Evolutionary conservation across 106 monocot species (phyloP), one percentile per base, ranked within the genome.

Genomic region (Vanilla planifolia): DNA sequence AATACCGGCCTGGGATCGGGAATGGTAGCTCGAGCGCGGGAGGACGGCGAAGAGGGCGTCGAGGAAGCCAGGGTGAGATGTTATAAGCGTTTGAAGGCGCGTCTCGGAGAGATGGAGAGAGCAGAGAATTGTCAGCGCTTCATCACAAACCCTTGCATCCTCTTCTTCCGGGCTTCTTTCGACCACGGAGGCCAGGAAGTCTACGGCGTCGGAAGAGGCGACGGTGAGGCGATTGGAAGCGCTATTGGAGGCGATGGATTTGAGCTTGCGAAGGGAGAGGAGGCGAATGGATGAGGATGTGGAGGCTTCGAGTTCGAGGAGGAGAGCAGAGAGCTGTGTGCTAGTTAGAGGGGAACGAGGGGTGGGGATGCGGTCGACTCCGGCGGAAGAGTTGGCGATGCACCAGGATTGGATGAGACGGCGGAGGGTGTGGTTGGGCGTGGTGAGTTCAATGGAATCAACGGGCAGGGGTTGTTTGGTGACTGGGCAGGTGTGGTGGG

Each of bases 91-190:
- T 8, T 40, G 21, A 30, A 82, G 57, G 3, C 40, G 62, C 9
- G 57, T 48, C 1, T 76, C 69, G 8, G 82, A 66, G 45, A 83
- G 25, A 8, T 63, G 66, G 21, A 92, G 80, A 5, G 77, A 53
- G 42, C 61, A 44, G 15, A 92, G 86, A 22, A 83, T 56, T 20
- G 15, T 14, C n/a, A 92, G 61, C 11, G 86, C 86, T 48, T 80
- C 83, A 14, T 82, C 77, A 4, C 43, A 17, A 1, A 6, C 66
- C 10, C 3, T 7, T 0, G 2, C 33, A 3, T 2, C 14, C 33
- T 59, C 23, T 2, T 55, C 0, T 6, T 55, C 63, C 23, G 46
- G 28, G 7, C 30, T 22, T 34, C 24, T 37, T 33, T 17, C 29
- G 14, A 91, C 43, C 41, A 86, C 41, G 32, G 82, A 66, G 13